Evolutionary conservation across 768 basidiomycete genomes (phyloP).

Genomic region (Termitomyces sp.): DNA sequence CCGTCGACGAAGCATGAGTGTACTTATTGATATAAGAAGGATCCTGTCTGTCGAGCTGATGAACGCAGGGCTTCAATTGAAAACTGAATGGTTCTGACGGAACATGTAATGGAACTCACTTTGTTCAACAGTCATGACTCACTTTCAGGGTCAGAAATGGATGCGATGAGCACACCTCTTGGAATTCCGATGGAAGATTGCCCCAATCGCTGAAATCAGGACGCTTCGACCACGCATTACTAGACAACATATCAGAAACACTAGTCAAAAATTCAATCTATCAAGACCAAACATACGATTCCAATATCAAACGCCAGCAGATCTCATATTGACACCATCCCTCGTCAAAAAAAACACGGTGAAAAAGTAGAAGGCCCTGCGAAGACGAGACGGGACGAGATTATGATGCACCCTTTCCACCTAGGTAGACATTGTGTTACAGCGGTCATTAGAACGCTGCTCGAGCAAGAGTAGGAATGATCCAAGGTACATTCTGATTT

Average conservation of each 20-base stretch:
- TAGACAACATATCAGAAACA: background rate
- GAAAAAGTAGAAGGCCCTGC: background rate
- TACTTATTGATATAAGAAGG: too few species aligned
- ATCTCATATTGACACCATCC: background rate
- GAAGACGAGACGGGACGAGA: background rate
- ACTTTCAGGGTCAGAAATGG: background rate
- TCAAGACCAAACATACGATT: background rate
- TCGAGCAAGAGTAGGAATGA: background rate
- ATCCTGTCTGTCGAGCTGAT: background rate
- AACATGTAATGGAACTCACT: background rate
- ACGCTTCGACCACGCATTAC: background rate
- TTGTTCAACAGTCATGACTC: background rate
- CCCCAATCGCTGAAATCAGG: background rate
- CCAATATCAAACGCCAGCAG: background rate
- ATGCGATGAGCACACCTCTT: background rate
- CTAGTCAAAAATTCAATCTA: background rate
- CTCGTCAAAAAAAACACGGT: background rate
- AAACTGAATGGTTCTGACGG: background rate
- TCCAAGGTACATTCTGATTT: background rate
- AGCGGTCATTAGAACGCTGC: background rate
- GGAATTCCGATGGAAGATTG: background rate
- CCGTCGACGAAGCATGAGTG: background rate
- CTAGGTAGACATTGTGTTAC: background rate
- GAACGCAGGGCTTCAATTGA: background rate
- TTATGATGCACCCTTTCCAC: background rate